Evolutionary conservation across 225 moss, liverwort and hornwort genomes (phyloP).

Genomic region (Marchantia polymorpha): DNA sequence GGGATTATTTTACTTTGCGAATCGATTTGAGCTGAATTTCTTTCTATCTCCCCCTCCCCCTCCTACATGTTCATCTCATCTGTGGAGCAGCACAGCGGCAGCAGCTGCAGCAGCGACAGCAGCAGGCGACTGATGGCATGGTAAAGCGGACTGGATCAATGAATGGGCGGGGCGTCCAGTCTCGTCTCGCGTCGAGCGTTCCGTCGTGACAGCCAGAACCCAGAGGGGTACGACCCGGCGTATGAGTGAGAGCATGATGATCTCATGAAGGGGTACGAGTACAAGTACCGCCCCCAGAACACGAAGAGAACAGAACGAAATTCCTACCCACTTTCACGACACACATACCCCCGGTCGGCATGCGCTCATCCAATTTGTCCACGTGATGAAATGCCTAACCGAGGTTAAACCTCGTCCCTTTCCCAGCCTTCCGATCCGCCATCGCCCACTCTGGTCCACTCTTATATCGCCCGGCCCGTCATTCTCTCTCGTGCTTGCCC

Average conservation of each 20-base stretch:
- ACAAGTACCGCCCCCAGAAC: background rate
- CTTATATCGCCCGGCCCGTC: no score
- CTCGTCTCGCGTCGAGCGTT: no score
- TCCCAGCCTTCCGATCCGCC: background rate
- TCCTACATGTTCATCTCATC: no score
- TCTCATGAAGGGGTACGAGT: background rate
- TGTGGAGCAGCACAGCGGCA: no score
- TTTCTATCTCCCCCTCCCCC: no score
- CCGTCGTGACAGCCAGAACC: background rate
- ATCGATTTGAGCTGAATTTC: no score
- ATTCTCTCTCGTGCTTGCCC: background rate
- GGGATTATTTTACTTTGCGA: no score
- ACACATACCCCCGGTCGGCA: background rate
- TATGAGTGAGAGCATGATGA: background rate
- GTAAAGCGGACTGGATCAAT: background rate
- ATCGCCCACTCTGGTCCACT: no score
- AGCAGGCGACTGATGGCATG: no score
- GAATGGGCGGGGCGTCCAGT: background rate
- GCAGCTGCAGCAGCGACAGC: no score
- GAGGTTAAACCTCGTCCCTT: background rate
- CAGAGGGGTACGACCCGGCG: background rate
- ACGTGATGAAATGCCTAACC: background rate
- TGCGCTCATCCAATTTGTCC: slow-evolving; percentile 1
- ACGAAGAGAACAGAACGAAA: background rate
- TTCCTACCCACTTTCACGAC: background rate